Evolutionary conservation across 2,329 filamentous ascomycete genomes (phyloP).

Genomic region (Sclerotinia borealis): DNA sequence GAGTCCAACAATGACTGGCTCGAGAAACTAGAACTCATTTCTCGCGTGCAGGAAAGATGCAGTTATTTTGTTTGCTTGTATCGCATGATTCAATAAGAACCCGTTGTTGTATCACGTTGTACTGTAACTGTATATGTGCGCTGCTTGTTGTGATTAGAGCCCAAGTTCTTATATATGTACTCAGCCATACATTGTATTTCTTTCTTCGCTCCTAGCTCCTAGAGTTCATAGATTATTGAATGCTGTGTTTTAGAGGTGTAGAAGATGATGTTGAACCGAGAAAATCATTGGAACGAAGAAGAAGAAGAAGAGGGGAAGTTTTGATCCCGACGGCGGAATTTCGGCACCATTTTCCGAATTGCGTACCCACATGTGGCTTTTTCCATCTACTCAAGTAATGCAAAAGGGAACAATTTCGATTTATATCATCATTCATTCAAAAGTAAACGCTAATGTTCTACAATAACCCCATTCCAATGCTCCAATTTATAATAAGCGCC

Average conservation of each 20-base stretch:
- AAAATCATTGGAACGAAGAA: background rate
- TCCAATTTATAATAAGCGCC: background rate
- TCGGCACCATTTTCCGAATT: too few relatives aligned
- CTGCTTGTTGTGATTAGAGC: constrained; percentile 3
- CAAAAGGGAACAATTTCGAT: background rate
- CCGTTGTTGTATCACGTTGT: background rate
- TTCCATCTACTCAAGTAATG: background rate
- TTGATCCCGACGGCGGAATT: background rate
- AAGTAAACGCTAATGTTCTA: background rate
- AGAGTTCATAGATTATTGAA: background rate
- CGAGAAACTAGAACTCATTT: background rate
- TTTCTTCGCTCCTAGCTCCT: too few relatives aligned
- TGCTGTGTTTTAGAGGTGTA: background rate
- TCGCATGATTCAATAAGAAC: background rate
- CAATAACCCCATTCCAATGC: background rate
- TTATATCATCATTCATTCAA: background rate
- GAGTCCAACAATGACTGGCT: background rate
- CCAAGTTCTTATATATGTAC: background rate
- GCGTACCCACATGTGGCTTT: background rate
- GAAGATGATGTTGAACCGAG: background rate
- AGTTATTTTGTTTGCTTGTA: background rate
- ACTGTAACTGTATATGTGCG: background rate
- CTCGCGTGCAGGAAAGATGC: background rate
- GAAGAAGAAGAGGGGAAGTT: background rate
- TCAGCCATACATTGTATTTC: background rate